A percentile compares a stretch with the other conserved stretches of the same genome.
These are phyloP conservation scores for Pythium periplocum DNA, from an alignment of 352 stramenopile genomes.

Conservation along the genomic window DNA sequence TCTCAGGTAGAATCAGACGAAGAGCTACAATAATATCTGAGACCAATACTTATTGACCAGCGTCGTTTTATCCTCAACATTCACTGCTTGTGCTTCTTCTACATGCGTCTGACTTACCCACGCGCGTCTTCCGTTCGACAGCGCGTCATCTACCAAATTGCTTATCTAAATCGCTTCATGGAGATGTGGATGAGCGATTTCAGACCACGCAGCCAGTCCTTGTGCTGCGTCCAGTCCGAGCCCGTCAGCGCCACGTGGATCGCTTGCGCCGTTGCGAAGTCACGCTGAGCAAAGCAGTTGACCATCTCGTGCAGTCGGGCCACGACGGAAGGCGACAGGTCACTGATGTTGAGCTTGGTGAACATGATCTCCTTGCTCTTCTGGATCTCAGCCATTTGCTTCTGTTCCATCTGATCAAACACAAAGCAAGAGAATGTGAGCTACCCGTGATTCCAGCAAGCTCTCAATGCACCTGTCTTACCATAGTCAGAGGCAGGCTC, in stretches of 20 bases:
- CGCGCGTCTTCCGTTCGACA: no score
- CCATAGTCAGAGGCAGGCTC: conserved; percentile 73
- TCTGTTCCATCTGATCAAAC: conserved; percentile 72
- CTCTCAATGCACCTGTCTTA: conserved; percentile 16
- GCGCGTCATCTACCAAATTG: no score
- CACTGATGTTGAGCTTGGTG: conserved; percentile 80
- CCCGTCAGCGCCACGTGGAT: conserved; percentile 91
- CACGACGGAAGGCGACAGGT: conserved; percentile 66
- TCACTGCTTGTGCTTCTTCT: no score
- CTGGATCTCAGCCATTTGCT: conserved; percentile 81
- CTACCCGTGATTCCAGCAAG: no score
- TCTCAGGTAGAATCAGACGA: no score
- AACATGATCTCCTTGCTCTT: conserved; percentile 86
- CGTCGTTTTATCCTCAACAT: no score
- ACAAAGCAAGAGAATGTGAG: conserved; percentile 7
- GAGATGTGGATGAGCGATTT: conserved; percentile 96
- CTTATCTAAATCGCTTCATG: conserved; percentile 88
- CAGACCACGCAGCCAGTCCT: conserved; percentile 97
- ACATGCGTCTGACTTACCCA: no score
- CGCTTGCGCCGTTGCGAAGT: conserved; percentile 70
- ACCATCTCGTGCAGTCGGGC: conserved; percentile 79
- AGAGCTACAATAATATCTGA: no score
- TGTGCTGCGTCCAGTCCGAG: conserved; percentile 94
- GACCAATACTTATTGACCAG: no score
- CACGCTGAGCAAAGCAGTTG: conserved; percentile 61